Evolutionary conservation across 768 basidiomycete species (phyloP), one percentile per base, ranked within the genome.

Genomic region (Suillus brevipes): DNA sequence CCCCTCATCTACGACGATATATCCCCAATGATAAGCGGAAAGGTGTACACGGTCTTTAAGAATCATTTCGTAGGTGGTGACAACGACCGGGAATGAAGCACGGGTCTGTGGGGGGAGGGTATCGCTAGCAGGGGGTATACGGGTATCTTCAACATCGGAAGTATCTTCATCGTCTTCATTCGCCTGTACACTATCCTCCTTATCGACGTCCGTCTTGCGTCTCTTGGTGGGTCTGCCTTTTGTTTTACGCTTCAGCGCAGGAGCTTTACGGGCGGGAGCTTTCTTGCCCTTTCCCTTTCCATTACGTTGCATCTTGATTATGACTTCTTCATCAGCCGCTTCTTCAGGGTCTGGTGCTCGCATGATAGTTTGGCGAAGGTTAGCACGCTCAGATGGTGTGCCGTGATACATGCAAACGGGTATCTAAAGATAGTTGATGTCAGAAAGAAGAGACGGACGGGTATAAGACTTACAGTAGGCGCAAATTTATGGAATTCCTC

Each of bases 1-100:
- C 0, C 97, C 94, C 77, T 97, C 94, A 73, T 96, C 94, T 3
- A 99, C 97, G 65, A 99, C 93, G 73, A 99, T 94, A 73, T 96
- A 97, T 31, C 92, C 88, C 90, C 91, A 94, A 50, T 85, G 78
- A 73, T 91, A 92, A 65, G 83, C 83, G 55, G 80, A 77, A 61
- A 91, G 83, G 69, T 89, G 84, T 43, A 81, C 77, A 37, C 89
- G 85, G 75, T 97, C 92, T 65, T 86, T 90, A 72, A 95, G 96
- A 68, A 95, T 87, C 74, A 98, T 92, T 74, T 99, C 92, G 75
- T 95, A 97, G 2, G 94, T 97, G 5, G 96, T 97, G 20, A 97
- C 74, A 34, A 93, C 86, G n/a, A 94, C 84, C 3, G 93, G 93
- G 73, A 94, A 94, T 7, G 78, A 77, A 64, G 70, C 61, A 25